A percentile compares a stretch with the other conserved stretches of the same genome.
Evolutionary conservation across 163 green algal genomes (phyloP).

Genomic region (Smithsoniella earleae): DNA sequence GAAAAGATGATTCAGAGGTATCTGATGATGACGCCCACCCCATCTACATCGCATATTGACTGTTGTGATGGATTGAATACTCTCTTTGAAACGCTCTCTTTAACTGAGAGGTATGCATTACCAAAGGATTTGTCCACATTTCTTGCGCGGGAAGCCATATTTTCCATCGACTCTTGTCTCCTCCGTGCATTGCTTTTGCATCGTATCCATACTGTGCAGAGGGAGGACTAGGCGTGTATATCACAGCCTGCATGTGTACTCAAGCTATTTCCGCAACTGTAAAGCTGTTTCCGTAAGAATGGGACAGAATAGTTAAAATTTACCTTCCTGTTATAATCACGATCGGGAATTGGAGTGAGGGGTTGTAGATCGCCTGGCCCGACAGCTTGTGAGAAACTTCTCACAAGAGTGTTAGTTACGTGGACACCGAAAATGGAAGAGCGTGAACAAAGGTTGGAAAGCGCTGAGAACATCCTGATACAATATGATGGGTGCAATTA

Average conservation of each 20-base stretch:
- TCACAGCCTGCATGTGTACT: conserved; percentile 27
- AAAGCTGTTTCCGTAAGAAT: no score
- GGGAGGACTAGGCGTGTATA: conserved; percentile 1
- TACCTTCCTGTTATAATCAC: conserved; percentile 14
- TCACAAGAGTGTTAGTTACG: no score
- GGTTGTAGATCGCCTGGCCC: neutral
- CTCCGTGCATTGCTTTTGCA: neutral
- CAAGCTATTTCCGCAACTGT: no score
- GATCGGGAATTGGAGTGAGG: neutral
- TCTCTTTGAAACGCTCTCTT: no score
- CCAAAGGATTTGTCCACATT: conserved; percentile 28
- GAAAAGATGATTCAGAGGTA: conserved; percentile 1
- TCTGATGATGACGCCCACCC: conserved; percentile 21
- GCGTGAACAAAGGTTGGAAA: neutral
- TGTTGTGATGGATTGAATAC: no score
- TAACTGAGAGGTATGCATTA: no score
- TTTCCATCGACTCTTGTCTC: conserved; percentile 9
- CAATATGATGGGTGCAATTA: neutral
- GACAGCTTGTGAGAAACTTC: neutral
- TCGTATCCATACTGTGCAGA: conserved; percentile 22
- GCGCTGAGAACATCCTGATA: neutral
- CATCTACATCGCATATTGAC: conserved; percentile 4
- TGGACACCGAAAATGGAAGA: neutral
- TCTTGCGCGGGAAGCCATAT: conserved; percentile 26
- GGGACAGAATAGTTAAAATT: neutral